A percentile compares a stretch with the other conserved stretches of the same genome.
These are phyloP conservation scores for Aspergillus asperescens DNA, from an alignment of 495 filamentous ascomycete species.

Conservation along the genomic window DNA sequence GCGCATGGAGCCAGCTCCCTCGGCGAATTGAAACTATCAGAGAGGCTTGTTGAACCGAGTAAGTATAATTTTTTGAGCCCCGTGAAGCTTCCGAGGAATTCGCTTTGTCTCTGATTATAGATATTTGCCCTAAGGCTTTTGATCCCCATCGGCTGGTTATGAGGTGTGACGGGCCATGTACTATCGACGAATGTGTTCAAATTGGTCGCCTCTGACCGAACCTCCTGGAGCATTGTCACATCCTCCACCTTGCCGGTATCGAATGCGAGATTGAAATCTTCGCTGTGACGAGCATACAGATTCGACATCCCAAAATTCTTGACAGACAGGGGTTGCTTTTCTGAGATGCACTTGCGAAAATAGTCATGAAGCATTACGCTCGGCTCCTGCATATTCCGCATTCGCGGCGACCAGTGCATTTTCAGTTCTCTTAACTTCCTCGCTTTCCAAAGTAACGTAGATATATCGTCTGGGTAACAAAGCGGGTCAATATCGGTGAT, in stretches of 20 bases:
- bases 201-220: slow-evolving; percentile 33
- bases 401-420: slow-evolving; percentile 58
- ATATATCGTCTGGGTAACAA: slow-evolving; percentile 61
- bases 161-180: slow-evolving; percentile 40
- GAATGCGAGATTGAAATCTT: slow-evolving; percentile 37
- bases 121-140: slow-evolving; percentile 42
- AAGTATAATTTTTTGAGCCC: slow-evolving; percentile 45
- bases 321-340: slow-evolving; percentile 39
- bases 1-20: slow-evolving; percentile 16
- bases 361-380: slow-evolving; percentile 50
- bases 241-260: slow-evolving; percentile 41
- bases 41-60: slow-evolving; percentile 34
- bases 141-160: slow-evolving; percentile 21
- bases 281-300: slow-evolving; percentile 50
- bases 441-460: slow-evolving; percentile 47
- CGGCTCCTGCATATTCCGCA: slow-evolving; percentile 53
- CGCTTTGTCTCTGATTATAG: slow-evolving; percentile 35
- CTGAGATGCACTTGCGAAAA: slow-evolving; percentile 49
- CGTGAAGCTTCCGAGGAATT: slow-evolving; percentile 34
- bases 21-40: slow-evolving; percentile 29
- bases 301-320: slow-evolving; percentile 52
- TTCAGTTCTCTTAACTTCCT: slow-evolving; percentile 50
- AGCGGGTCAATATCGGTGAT: slow-evolving; percentile 58
- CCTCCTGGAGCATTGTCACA: slow-evolving; percentile 47
- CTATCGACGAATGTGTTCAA: slow-evolving; percentile 53